These are phyloP conservation scores for Trichophyton benhamiae DNA, from an alignment of 2,329 filamentous ascomycete genomes.

Conservation along the genomic window DNA sequence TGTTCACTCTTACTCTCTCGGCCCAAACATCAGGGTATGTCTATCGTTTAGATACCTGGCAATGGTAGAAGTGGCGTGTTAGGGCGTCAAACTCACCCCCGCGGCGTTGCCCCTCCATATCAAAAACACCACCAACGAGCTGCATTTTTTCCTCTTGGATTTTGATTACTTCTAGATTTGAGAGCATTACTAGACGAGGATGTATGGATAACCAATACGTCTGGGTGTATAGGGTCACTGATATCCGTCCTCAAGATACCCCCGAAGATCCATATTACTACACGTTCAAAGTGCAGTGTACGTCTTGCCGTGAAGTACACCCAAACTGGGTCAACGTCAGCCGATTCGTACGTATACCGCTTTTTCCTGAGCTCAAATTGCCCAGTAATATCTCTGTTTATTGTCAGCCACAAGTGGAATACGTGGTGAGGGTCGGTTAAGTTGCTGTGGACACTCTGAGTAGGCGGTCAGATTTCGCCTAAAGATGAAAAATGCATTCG, in stretches of 20 bases:
- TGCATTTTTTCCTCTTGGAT: background rate
- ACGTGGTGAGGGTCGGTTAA: background rate
- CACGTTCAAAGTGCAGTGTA: conserved; percentile 96
- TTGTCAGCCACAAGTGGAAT: background rate
- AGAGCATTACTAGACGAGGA: background rate
- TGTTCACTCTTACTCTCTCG: conserved; percentile 29
- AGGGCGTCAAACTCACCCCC: background rate
- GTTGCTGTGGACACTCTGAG: background rate
- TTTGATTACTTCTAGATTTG: background rate
- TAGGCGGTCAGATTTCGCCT: background rate
- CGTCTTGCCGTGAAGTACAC: conserved; percentile 87
- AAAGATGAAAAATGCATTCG: background rate
- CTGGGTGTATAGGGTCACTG: conserved; percentile 60
- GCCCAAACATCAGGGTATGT: conserved; percentile 28
- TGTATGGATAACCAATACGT: background rate
- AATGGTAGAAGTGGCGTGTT: background rate
- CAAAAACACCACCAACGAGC: background rate
- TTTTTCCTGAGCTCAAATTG: background rate
- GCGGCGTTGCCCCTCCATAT: background rate
- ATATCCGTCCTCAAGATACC: conserved; percentile 73
- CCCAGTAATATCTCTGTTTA: background rate
- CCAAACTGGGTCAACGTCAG: conserved; percentile 75
- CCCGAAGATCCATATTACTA: conserved; percentile 81
- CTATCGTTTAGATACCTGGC: too few relatives aligned
- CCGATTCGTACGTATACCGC: conserved; percentile 59